Conservation (phyloP, 2,329 filamentous ascomycete species). For the Diplocarpon rosae region DNA sequence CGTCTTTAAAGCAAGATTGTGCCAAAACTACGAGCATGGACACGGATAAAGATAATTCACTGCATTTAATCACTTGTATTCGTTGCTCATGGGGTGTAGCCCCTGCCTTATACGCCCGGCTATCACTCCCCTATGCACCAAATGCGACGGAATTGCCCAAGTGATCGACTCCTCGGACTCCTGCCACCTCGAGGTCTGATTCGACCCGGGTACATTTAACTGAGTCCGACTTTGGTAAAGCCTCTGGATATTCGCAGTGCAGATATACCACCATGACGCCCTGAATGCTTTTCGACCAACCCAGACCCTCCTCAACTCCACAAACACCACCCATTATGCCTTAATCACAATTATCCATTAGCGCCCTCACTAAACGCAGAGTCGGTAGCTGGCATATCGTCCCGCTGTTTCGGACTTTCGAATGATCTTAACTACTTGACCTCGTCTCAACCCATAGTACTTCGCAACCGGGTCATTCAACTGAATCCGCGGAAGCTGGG, state of each 20-base stretch:
- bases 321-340: conserved; percentile 8
- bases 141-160: background rate
- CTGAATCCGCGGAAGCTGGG: conserved; percentile 86
- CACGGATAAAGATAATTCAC: too few species aligned
- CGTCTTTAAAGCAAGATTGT: too few species aligned
- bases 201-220: background rate
- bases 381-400: conserved; percentile 86
- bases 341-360: background rate
- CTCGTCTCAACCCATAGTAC: conserved; percentile 81
- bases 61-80: too few species aligned
- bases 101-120: too few species aligned
- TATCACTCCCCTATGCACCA: too few species aligned
- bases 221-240: conserved; percentile 7
- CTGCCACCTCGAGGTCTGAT: background rate
- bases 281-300: conserved; percentile 7
- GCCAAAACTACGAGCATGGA: too few species aligned
- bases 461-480: conserved; percentile 84
- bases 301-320: conserved; percentile 4
- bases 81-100: too few species aligned
- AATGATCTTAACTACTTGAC: conserved; percentile 98
- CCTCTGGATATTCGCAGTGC: conserved; percentile 9
- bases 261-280: conserved; percentile 15
- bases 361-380: conserved; percentile 41
- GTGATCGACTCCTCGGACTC: background rate
- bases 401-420: conserved; percentile 90